Percentiles rank a stretch among this genome's conserved stretches.
phyloP scores from a whole-genome alignment of 208 protist species.

The Angomonas deanei region DNA sequence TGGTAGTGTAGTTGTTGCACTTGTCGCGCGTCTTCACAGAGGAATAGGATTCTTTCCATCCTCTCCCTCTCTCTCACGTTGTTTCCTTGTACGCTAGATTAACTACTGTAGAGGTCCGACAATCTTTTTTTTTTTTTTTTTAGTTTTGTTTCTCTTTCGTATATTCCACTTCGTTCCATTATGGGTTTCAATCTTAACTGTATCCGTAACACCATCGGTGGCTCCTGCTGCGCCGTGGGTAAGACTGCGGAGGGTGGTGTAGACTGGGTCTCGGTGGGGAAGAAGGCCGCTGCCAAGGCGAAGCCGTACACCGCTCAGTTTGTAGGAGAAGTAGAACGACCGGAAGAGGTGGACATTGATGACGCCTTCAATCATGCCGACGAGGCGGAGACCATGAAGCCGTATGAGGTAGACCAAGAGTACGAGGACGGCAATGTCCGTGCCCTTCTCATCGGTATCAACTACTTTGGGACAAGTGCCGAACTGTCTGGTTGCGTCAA shows the following conservation, averaged over 20 bases:
- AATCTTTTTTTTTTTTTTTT: constrained; percentile 15
- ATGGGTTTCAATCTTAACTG: constrained; percentile 1
- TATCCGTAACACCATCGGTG: neutral
- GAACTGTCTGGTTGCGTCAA: constrained; percentile 70
- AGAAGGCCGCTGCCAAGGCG: constrained; percentile 25
- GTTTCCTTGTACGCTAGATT: neutral
- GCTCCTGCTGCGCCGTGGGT: neutral
- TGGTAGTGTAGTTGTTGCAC: no score
- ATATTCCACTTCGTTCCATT: neutral
- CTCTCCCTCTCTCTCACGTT: no score
- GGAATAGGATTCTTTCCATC: no score
- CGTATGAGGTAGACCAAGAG: constrained; percentile 22
- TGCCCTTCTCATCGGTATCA: constrained; percentile 66
- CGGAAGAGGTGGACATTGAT: constrained; percentile 28
- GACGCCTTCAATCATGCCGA: constrained; percentile 33
- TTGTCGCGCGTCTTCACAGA: no score
- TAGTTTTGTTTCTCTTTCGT: neutral
- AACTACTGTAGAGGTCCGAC: constrained; percentile 1
- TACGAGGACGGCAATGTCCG: constrained; percentile 25
- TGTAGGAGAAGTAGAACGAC: constrained; percentile 30
- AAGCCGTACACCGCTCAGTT: constrained; percentile 41
- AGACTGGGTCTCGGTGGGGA: constrained; percentile 25
- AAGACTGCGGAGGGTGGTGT: neutral
- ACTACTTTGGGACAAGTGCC: constrained; percentile 57
- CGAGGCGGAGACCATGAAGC: neutral